A percentile compares a stretch with the other conserved stretches of the same genome.
phyloP scores from a whole-genome alignment of 2,329 filamentous ascomycete genomes.

The Diplodia seriata region DNA sequence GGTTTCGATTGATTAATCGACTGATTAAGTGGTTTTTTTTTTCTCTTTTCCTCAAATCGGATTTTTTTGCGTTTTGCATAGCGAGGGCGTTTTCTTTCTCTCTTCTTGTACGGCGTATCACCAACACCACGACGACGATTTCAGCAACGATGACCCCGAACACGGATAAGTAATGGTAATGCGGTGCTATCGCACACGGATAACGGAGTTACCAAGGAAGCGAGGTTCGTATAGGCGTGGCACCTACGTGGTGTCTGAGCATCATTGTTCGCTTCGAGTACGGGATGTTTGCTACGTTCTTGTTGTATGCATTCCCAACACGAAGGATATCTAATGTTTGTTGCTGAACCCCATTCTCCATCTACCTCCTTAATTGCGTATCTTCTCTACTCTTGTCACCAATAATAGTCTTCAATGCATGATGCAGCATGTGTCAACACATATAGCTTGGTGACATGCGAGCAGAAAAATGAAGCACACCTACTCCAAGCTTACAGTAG shows the following conservation, averaged over 20 bases:
- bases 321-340: background rate
- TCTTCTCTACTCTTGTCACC: background rate
- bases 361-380: background rate
- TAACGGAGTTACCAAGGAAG: background rate
- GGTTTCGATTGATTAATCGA: background rate
- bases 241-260: background rate
- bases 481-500: background rate
- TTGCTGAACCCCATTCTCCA: background rate
- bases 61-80: constrained; percentile 5
- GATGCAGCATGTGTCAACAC: background rate
- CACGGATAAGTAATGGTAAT: constrained; percentile 1
- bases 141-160: background rate
- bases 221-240: background rate
- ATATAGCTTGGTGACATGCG: background rate
- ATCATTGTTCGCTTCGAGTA: background rate
- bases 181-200: background rate
- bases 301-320: background rate
- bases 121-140: background rate
- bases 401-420: background rate
- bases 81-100: constrained; percentile 9
- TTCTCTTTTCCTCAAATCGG: too few relatives aligned
- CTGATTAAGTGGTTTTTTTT: too few relatives aligned
- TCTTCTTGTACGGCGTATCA: background rate
- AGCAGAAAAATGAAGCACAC: background rate
- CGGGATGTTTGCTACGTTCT: background rate